Percentiles rank a stretch among this genome's conserved stretches.
Conservation (phyloP, 208 protist species). For the Porcisia hertigi region DNA sequence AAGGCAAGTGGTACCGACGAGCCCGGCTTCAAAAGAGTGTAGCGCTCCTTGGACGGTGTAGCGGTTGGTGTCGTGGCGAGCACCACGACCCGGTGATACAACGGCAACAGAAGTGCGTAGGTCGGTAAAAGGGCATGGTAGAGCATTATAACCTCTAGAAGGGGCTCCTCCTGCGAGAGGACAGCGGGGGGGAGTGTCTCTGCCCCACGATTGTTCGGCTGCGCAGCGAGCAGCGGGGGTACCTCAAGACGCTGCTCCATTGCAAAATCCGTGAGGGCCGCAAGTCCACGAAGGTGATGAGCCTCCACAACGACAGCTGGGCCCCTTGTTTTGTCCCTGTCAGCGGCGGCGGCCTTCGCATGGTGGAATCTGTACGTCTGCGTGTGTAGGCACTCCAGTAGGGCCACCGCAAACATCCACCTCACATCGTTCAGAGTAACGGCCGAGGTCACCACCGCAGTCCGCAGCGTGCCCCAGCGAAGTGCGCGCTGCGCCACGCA, state of each 20-base stretch:
- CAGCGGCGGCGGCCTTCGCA: neutral
- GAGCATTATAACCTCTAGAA: constrained; percentile 14
- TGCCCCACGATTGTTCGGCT: neutral
- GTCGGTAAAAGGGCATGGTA: constrained; percentile 24
- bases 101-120: constrained; percentile 27
- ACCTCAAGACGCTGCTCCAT: constrained; percentile 10
- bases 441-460: neutral
- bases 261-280: constrained; percentile 21
- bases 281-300: constrained; percentile 17
- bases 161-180: constrained; percentile 5
- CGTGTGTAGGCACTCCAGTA: constrained; percentile 27
- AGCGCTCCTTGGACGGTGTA: neutral
- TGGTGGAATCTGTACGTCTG: constrained; percentile 26
- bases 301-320: constrained; percentile 14
- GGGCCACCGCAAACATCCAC: constrained; percentile 25
- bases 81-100: constrained; percentile 17
- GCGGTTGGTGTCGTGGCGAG: neutral
- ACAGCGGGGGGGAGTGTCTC: neutral
- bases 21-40: neutral
- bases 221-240: neutral
- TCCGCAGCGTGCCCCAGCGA: neutral
- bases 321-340: neutral
- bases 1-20: neutral
- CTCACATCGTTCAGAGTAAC: constrained; percentile 1
- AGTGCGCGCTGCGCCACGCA: constrained; percentile 16